A percentile compares a stretch with the other conserved stretches of the same genome.
phyloP scores from a whole-genome alignment of 306 rosid species.

The Coriaria nepalensis region DNA sequence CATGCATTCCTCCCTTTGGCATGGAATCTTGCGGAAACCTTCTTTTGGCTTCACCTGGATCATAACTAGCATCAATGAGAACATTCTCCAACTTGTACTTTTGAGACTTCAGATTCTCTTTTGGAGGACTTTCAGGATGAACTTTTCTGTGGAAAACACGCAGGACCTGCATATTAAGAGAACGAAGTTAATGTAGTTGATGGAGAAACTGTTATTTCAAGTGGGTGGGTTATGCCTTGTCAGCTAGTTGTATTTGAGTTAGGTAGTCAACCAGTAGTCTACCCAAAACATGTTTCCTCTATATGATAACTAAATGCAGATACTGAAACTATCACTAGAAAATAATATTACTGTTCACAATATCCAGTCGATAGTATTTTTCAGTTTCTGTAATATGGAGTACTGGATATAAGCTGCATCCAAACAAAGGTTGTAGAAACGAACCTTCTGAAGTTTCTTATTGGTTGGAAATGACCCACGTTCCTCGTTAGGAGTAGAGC shows the following conservation, averaged over 20 bases:
- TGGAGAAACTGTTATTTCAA: neutral
- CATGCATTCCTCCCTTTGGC: conserved; percentile 23
- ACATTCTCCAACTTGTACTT: conserved; percentile 24
- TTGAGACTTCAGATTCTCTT: conserved; percentile 19
- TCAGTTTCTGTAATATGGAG: neutral
- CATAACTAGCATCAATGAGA: conserved; percentile 17
- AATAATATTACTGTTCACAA: too few relatives aligned
- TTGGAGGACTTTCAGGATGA: conserved; percentile 48
- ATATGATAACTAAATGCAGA: too few relatives aligned
- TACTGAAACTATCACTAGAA: too few relatives aligned
- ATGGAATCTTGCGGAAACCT: conserved; percentile 18
- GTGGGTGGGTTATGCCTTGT: neutral
- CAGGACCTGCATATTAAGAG: conserved; percentile 44
- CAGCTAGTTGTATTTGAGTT: too few relatives aligned
- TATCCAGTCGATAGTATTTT: neutral
- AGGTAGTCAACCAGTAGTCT: too few relatives aligned
- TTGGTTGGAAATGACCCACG: conserved; percentile 24
- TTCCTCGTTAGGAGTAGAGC: conserved; percentile 11
- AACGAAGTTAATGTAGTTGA: conserved; percentile 13
- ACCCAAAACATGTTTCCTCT: too few relatives aligned
- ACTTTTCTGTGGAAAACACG: conserved; percentile 55
- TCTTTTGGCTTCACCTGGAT: conserved; percentile 21
- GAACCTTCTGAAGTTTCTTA: conserved; percentile 66
- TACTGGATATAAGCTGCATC: too few relatives aligned
- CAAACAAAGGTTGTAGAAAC: conserved; percentile 18